These are phyloP conservation scores for Noccaea bulbosa DNA, from an alignment of 345 rosid species.

Conservation along the genomic window DNA sequence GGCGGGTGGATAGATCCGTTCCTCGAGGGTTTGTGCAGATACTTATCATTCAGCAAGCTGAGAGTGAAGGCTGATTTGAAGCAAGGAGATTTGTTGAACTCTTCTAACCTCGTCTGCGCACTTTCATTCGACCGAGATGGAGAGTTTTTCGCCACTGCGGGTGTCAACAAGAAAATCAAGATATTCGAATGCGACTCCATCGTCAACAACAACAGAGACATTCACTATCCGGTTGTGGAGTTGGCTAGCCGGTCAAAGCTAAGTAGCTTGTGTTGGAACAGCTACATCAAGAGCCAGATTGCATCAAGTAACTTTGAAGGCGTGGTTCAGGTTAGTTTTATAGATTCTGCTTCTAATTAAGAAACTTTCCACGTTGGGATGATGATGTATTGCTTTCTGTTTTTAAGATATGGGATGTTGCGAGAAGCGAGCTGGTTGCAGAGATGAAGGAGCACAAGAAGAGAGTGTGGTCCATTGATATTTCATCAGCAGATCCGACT, in stretches of 20 bases:
- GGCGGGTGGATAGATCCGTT: slow-evolving; percentile 93
- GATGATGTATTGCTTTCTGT: no score
- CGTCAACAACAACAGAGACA: slow-evolving; percentile 66
- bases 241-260: slow-evolving; percentile 80
- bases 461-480: slow-evolving; percentile 95
- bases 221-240: slow-evolving; percentile 94
- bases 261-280: slow-evolving; percentile 92
- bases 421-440: slow-evolving; percentile 74
- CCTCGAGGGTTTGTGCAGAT: slow-evolving; percentile 94
- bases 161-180: slow-evolving; percentile 93
- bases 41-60: slow-evolving; percentile 76
- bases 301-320: slow-evolving; percentile 99
- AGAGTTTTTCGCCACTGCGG: slow-evolving; percentile 93
- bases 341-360: background rate
- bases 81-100: slow-evolving; percentile 88
- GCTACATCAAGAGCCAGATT: slow-evolving; percentile 87
- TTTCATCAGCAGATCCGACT: slow-evolving; percentile 89
- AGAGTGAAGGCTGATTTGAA: slow-evolving; percentile 88
- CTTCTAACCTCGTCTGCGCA: slow-evolving; percentile 88
- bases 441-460: slow-evolving; percentile 93
- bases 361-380: no score
- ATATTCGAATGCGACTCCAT: slow-evolving; percentile 81
- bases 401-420: slow-evolving; percentile 86
- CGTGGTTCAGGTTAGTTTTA: slow-evolving; percentile 75
- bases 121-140: slow-evolving; percentile 91